Conservation (phyloP, 2,329 filamentous ascomycete genomes). For the Trichoderma koningii region DNA sequence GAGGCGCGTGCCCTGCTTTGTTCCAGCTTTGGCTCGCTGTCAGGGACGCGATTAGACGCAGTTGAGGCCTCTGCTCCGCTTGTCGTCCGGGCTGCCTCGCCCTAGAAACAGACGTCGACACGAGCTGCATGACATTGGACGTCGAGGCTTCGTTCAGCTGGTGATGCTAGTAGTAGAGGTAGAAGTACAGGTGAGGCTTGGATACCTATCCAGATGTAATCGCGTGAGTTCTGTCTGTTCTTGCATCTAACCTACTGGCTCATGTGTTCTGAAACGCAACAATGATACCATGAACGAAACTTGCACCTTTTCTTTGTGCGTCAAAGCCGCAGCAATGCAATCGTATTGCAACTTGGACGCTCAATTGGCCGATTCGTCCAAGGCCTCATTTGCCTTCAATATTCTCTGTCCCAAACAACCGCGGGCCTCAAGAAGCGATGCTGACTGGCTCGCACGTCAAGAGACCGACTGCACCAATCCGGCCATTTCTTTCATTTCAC, state of each 20-base stretch:
- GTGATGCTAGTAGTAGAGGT: background rate
- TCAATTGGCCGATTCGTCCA: background rate
- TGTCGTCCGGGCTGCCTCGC: background rate
- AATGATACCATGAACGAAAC: too few species aligned
- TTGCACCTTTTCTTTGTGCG: background rate
- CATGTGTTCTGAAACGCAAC: background rate
- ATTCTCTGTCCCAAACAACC: background rate
- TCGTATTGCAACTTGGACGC: background rate
- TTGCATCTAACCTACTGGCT: background rate
- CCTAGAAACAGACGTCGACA: background rate
- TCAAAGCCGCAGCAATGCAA: background rate
- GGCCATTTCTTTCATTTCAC: constrained; percentile 10
- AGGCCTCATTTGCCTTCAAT: background rate
- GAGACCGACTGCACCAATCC: constrained; percentile 5
- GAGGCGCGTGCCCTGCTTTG: background rate
- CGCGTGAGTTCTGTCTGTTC: background rate
- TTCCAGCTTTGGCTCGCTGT: background rate
- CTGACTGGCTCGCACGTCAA: constrained; percentile 21
- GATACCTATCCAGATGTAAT: background rate
- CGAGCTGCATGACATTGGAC: constrained; percentile 4
- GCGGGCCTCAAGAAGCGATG: constrained; percentile 13
- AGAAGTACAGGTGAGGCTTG: background rate
- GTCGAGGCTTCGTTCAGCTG: too few species aligned
- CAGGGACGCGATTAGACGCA: background rate
- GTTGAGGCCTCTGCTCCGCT: background rate